Base-by-base conservation (phyloP, 208 protist genomes). In the Trypanosoma brucei region DNA sequence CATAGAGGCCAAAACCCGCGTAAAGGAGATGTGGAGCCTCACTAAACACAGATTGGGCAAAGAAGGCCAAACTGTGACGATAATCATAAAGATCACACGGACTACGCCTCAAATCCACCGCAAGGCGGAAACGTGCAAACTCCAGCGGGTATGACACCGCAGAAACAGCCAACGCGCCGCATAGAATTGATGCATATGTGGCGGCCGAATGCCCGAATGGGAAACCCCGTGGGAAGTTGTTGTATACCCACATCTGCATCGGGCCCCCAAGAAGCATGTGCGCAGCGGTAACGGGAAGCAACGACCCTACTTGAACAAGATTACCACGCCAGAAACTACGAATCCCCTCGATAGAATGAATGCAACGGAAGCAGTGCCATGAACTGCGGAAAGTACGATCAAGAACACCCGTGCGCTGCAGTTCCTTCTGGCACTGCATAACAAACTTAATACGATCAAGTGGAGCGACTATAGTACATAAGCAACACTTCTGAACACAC, bases 361-460 rank as follows among this genome's bases (percentile, higher is more conserved):
- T 44, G 62, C 91, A 82, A 0, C 77, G 72, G 22, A 75, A 62
- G 39, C 83, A 89, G 7, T 70, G 73, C 76, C 74, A 79, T 4
- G 84, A 68, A 3, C 65, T 83, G n/a, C 70, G 61, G 63, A 90
- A 86, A 31, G 77, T 68, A 45, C 68, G 66, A 9, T 71, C 57
- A 31, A 90, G 59, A 33, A 68, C 67, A 1, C 83, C 83, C 30
- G 72, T 48, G 36, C 84, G 72, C 50, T 79, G 69, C n/a, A 94
- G 60, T 66, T 94, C 84, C 37, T 69, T 68, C 57, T 92, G 83
- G 54, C 66, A 84, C 70, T 88, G 77, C 79, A 94, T 79, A 30
- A 94, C 56, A 53, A 78, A 94, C 78, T 92, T 91, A 2, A 94
- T 75, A n/a, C 88, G 84, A 36, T 94, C 88, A 8, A 94, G 56